phyloP scores from a whole-genome alignment of 1,284 basidiomycete species.

The Gymnopus androsaceus region DNA sequence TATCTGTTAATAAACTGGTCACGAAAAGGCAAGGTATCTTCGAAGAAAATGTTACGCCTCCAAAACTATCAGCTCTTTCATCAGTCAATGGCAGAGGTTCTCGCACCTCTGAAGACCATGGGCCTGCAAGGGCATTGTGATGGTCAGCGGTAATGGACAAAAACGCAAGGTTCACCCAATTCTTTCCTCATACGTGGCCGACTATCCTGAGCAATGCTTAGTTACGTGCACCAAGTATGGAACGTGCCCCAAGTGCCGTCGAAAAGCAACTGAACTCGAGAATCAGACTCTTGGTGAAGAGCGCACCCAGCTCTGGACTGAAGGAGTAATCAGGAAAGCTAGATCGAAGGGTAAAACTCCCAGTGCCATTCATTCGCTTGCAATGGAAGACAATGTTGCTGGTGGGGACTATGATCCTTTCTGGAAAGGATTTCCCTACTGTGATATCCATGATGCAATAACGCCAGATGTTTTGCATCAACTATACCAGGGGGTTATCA shows the following conservation, averaged over 20 bases:
- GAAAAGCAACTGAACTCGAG: background rate
- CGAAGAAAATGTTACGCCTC: background rate
- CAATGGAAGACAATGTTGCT: background rate
- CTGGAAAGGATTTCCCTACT: slow-evolving; percentile 37
- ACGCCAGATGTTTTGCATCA: slow-evolving; percentile 48
- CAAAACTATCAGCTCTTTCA: background rate
- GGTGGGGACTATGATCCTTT: slow-evolving; percentile 30
- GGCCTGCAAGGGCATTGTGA: slow-evolving; percentile 13
- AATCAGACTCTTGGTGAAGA: background rate
- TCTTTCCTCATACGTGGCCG: slow-evolving; percentile 21
- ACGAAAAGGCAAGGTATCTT: background rate
- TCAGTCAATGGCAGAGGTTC: background rate
- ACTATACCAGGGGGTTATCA: too few relatives aligned
- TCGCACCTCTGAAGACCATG: slow-evolving; percentile 12
- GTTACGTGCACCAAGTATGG: slow-evolving; percentile 18
- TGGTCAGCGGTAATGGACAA: slow-evolving; percentile 14
- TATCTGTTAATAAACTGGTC: slow-evolving; percentile 9
- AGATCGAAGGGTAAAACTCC: background rate
- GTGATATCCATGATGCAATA: slow-evolving; percentile 36
- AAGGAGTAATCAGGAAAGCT: background rate
- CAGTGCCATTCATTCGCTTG: background rate
- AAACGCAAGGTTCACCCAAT: slow-evolving; percentile 13
- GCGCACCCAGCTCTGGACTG: background rate
- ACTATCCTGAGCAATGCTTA: slow-evolving; percentile 26
- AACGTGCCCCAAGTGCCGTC: slow-evolving; percentile 16